Base-by-base conservation (phyloP, 1,284 basidiomycete species). In the Trametes pubescens region DNA sequence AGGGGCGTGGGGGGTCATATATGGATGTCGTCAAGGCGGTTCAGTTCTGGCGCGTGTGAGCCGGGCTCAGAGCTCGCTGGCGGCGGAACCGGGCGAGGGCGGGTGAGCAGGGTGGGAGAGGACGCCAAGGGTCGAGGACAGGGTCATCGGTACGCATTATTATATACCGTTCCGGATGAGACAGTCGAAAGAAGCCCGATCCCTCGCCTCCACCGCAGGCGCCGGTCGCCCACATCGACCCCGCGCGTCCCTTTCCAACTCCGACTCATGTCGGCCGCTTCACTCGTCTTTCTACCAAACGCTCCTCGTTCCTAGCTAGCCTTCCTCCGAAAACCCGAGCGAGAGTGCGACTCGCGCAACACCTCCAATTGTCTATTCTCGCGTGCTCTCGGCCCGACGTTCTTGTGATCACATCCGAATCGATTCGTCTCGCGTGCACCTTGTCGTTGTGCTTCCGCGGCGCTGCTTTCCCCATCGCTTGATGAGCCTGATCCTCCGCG, bases 1-100 rank as follows among this genome's bases (percentile, higher is more conserved):
- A 46, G 32, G 32, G 22, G 47, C 16, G 49, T 22, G 0, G 11
- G 16, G 8, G 37, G 22, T 24, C 22, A 21, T 46, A 22, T 26
- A n/a, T 26, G 21, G 40, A 26, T 40, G 56, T 57, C 56, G 53
- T 55, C 40, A 54, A 18, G 40, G 40, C 6, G 40, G 47, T 44
- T 32, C 16, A 16, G 51, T 16, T 32, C 34, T 1, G 26, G 21
- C 13, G 21, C 8, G 44, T 37, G 32, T 29, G 21, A n/a, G 22
- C 6, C 9, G 21, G 14, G 26, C 40, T 26, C 22, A 26, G 2
- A 14, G 38, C 18, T 43, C 40, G 40, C 40, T 18, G 40, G 40
- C 40, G 37, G 14, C 37, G 26, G 16, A 18, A 26, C 29, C 26
- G 29, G 53, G 7, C 14, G 11, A 22, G 40, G 24, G 18, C 40